phyloP scores from a whole-genome alignment of 176 grass and related monocot species.

The Saccharum spontaneum region DNA sequence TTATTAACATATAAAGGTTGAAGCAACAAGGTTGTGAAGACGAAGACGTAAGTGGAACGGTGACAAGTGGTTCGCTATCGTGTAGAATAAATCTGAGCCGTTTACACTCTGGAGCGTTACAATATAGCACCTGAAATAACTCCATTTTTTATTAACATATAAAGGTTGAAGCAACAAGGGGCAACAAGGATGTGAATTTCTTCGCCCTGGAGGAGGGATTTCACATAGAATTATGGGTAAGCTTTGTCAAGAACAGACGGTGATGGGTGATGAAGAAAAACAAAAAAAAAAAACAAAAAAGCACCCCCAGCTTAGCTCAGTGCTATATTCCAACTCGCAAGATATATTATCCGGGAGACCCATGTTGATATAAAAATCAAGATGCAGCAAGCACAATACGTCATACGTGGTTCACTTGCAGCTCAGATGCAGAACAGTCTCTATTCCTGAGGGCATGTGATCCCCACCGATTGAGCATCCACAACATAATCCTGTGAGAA shows the following conservation, averaged over 20 bases:
- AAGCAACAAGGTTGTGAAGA: too few species aligned
- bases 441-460: background rate
- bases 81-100: too few species aligned
- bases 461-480: background rate
- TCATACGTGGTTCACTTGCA: background rate
- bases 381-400: background rate
- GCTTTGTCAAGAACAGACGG: background rate
- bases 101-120: too few species aligned
- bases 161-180: background rate
- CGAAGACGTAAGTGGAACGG: too few species aligned
- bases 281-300: background rate
- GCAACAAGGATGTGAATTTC: background rate
- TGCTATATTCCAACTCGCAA: background rate
- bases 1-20: too few species aligned
- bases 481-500: background rate
- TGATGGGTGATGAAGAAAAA: too few species aligned
- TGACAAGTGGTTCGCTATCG: too few species aligned
- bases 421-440: background rate
- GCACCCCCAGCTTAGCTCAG: background rate
- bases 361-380: background rate
- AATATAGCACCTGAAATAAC: background rate
- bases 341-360: background rate
- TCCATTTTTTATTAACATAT: background rate
- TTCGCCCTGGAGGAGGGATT: background rate
- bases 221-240: background rate